A percentile compares a stretch with the other conserved stretches of the same genome.
These are phyloP conservation scores for Nicotiana sylvestris DNA, from an alignment of 257 asterid genomes.

Conservation along the genomic window DNA sequence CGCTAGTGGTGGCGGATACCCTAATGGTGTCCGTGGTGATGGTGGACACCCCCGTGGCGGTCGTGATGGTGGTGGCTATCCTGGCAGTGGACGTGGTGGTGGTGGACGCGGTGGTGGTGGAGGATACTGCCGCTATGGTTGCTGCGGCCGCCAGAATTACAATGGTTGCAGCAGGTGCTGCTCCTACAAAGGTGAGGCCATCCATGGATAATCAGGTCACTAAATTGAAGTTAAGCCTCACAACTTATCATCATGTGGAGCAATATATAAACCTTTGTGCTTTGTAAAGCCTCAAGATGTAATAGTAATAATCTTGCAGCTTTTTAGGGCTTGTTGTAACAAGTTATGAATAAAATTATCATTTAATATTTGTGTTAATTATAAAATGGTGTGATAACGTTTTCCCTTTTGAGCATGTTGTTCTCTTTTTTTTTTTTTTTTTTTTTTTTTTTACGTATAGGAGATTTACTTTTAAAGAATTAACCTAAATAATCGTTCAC, in stretches of 20 bases:
- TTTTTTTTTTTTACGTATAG: too few relatives aligned
- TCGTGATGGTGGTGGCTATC: neutral
- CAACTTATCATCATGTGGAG: neutral
- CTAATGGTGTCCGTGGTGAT: neutral
- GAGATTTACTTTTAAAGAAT: too few relatives aligned
- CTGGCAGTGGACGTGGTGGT: neutral
- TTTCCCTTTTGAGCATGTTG: neutral
- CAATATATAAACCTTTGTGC: neutral
- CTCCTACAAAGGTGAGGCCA: too few relatives aligned
- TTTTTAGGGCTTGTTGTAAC: neutral
- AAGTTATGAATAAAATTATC: neutral
- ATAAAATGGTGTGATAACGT: neutral
- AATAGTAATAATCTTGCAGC: neutral
- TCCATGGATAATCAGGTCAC: too few relatives aligned
- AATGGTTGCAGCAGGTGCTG: neutral
- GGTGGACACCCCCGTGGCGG: neutral
- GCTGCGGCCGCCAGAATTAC: neutral
- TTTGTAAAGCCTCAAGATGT: neutral
- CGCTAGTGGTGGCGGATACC: neutral
- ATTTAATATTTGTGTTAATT: neutral
- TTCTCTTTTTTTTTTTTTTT: too few relatives aligned
- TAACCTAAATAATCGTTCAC: too few relatives aligned
- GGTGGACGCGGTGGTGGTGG: neutral
- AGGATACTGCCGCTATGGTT: neutral
- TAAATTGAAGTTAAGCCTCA: too few relatives aligned